These are phyloP conservation scores for Diaporthe aspalathi DNA, from an alignment of 2,329 filamentous ascomycete species.

Conservation along the genomic window DNA sequence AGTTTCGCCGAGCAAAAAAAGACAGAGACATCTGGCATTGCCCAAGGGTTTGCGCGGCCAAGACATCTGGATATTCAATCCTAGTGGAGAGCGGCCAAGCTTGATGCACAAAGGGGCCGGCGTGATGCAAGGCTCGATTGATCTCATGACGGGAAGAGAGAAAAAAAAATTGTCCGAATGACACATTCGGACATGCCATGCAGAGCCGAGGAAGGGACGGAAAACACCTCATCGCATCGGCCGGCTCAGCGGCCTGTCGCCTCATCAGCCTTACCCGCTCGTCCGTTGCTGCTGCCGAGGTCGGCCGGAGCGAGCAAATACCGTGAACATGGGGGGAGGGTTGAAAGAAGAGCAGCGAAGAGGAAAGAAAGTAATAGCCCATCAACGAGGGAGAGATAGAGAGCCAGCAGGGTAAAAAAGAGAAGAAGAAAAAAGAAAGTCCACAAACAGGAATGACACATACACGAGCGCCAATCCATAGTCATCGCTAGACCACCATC, in stretches of 20 bases:
- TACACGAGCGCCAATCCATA: slow-evolving; percentile 16
- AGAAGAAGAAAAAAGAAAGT: neutral
- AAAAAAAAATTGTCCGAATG: neutral
- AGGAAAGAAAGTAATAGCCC: neutral
- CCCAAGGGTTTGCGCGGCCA: neutral
- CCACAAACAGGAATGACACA: slow-evolving; percentile 32
- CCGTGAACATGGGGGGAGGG: neutral
- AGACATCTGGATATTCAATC: neutral
- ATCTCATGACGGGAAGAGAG: slow-evolving; percentile 26
- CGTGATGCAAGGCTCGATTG: slow-evolving; percentile 1
- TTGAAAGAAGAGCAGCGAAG: neutral
- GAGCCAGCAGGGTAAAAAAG: no score
- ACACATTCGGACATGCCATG: slow-evolving; percentile 28
- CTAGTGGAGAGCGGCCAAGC: neutral
- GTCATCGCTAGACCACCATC: neutral
- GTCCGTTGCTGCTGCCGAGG: slow-evolving; percentile 38
- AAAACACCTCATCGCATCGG: slow-evolving; percentile 20
- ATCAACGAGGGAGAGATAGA: no score
- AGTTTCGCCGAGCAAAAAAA: slow-evolving; percentile 21
- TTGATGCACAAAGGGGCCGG: neutral
- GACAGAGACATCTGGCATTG: neutral
- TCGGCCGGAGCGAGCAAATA: slow-evolving; percentile 32
- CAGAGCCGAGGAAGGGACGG: slow-evolving; percentile 24
- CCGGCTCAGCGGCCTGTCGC: slow-evolving; percentile 31
- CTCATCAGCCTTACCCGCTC: slow-evolving; percentile 37